These are phyloP conservation scores for Mortierella alpina DNA, from an alignment of 192 early-diverging fungal genomes.

Conservation along the genomic window DNA sequence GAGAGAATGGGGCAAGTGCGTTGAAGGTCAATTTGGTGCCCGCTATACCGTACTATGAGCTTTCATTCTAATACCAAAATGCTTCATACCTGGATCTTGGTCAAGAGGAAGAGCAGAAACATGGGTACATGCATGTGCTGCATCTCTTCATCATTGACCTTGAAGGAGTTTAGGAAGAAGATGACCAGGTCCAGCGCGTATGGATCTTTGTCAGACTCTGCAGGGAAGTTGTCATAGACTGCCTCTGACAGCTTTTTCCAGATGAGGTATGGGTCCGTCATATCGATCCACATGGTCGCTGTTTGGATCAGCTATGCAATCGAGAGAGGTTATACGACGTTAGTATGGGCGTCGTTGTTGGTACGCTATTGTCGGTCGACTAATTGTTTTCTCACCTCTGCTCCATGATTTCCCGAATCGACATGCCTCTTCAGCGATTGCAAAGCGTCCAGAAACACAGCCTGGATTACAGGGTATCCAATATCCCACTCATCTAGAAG, in stretches of 20 bases:
- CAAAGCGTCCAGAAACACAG: slow-evolving; percentile 79
- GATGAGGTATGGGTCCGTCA: slow-evolving; percentile 87
- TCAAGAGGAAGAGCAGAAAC: slow-evolving; percentile 69
- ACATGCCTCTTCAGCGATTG: slow-evolving; percentile 70
- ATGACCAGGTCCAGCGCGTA: slow-evolving; percentile 69
- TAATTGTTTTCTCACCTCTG: slow-evolving; percentile 43
- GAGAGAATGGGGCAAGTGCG: background rate
- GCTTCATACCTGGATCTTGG: slow-evolving; percentile 61
- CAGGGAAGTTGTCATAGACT: slow-evolving; percentile 59
- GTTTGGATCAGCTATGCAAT: slow-evolving; percentile 74
- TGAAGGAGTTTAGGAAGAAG: slow-evolving; percentile 80
- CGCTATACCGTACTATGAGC: too few species aligned
- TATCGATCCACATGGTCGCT: slow-evolving; percentile 90
- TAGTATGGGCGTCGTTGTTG: background rate
- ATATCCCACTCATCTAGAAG: slow-evolving; percentile 88
- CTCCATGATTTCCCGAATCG: slow-evolving; percentile 49
- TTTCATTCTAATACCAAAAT: too few species aligned
- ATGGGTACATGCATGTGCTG: slow-evolving; percentile 86
- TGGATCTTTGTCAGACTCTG: slow-evolving; percentile 33
- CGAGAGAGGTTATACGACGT: background rate
- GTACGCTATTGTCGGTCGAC: too few species aligned
- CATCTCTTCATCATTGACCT: slow-evolving; percentile 85
- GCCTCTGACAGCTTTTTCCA: slow-evolving; percentile 78
- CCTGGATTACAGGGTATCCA: slow-evolving; percentile 78
- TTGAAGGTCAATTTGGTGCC: background rate